Base-by-base conservation (phyloP, 345 rosid species). In the Bretschneidera sinensis region DNA sequence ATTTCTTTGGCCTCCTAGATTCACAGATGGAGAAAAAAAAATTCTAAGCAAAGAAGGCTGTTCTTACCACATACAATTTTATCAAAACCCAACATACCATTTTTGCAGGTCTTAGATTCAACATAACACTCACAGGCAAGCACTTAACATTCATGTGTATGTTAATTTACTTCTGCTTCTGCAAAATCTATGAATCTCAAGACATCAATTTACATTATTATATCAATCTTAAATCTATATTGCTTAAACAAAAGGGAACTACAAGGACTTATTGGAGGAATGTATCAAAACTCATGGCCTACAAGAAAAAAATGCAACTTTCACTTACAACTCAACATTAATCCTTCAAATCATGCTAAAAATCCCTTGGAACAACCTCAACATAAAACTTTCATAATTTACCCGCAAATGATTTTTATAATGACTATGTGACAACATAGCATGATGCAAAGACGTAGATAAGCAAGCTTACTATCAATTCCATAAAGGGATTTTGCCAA, bases 401-500 rank as follows among this genome's bases (percentile, higher is more conserved):
- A 39, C 15, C 45, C 45, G 10, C 1, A 5, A 39, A 39, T 39
- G 45, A 8, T 28, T 28, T 28, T 28, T 28, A 8, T 28, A 28
- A 8, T 39, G 45, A 39, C 15, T 39, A 39, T 39, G 45, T 2
- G 10, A 39, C 15, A 11, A 11, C 45, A 9, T 39, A 39, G 45
- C 45, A 39, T 39, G 45, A 39, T 39, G 1, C 16, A 39, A 11
- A 39, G 15, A 39, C 45, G 10, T 9, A 39, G 45, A 39, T 39
- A 39, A 39, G 16, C 4, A 39, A 39, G 51, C 61, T 59, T 66
- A 87, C 99, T 96, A 57, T 94, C 97, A 49, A 90, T 79, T 33
- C 82, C 86, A 59, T 71, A 94, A 52, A 94, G 75, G 67, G 95
- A 68, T 64, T 79, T 86, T 0, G 97, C 99, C 51, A 94, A 72